These are phyloP conservation scores for Mariannaea elegans DNA, from an alignment of 2,329 filamentous ascomycete genomes.

Conservation along the genomic window DNA sequence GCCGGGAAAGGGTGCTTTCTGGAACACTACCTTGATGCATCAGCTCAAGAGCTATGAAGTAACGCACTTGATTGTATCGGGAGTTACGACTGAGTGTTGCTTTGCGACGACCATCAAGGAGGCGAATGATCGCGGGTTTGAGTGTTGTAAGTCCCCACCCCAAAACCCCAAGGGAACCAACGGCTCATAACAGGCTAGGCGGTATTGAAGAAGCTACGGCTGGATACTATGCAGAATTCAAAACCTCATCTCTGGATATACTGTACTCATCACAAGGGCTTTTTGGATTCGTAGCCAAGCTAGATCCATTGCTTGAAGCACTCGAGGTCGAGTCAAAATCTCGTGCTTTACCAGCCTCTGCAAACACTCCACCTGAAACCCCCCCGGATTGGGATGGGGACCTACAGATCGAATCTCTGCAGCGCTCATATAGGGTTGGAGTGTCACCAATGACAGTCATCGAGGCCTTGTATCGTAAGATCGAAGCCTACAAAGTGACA, in stretches of 20 bases:
- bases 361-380: constrained; percentile 1
- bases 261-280: constrained; percentile 60
- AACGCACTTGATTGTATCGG: constrained; percentile 65
- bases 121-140: constrained; percentile 68
- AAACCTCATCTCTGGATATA: constrained; percentile 54
- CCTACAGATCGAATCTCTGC: constrained; percentile 1
- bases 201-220: constrained; percentile 9
- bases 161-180: constrained; percentile 53
- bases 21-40: constrained; percentile 62
- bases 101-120: constrained; percentile 65
- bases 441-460: constrained; percentile 7
- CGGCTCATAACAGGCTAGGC: constrained; percentile 47
- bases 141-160: constrained; percentile 63
- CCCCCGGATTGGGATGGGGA: constrained; percentile 11
- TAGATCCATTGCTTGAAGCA: background rate
- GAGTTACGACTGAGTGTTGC: constrained; percentile 66
- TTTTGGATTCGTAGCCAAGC: constrained; percentile 41
- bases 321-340: constrained; percentile 1
- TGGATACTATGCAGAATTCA: constrained; percentile 11
- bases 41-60: constrained; percentile 53
- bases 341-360: background rate
- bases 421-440: constrained; percentile 6
- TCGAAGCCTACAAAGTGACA: constrained; percentile 7
- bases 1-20: constrained; percentile 67
- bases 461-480: constrained; percentile 1